Evolutionary conservation across 495 filamentous ascomycete species (phyloP).

Genomic region (Hypoxylon fragiforme): DNA sequence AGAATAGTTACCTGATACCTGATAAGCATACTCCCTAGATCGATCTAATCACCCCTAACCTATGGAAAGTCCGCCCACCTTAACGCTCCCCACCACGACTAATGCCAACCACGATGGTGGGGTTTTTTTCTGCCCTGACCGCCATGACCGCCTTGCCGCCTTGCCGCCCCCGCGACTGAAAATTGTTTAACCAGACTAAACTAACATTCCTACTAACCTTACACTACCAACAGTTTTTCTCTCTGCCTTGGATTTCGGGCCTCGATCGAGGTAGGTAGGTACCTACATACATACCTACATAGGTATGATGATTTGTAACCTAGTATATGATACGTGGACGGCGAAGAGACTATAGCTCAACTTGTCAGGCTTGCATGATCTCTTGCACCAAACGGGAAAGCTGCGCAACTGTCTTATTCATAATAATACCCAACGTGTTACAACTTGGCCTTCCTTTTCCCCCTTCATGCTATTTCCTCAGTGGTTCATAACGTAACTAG

Average conservation of each 20-base stretch:
- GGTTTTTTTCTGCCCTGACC: conserved; percentile 11
- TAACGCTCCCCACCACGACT: conserved; percentile 26
- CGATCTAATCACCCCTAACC: conserved; percentile 1
- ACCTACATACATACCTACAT: too few species aligned
- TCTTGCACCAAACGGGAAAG: background rate
- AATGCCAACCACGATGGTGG: conserved; percentile 29
- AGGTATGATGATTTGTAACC: too few species aligned
- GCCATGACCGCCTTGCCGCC: conserved; percentile 24
- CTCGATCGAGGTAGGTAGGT: too few species aligned
- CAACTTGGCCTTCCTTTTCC: too few species aligned
- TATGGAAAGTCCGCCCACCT: conserved; percentile 13
- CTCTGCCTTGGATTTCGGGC: too few species aligned
- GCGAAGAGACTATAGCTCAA: background rate
- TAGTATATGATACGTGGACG: conserved; percentile 16
- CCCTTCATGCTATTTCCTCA: background rate
- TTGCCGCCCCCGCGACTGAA: conserved; percentile 16
- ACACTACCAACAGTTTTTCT: too few species aligned
- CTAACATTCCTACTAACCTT: too few species aligned
- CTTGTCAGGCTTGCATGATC: background rate
- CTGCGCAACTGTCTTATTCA: background rate
- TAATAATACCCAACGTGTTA: background rate
- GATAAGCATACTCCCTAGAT: conserved; percentile 4
- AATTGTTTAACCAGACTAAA: too few species aligned
- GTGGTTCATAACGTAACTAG: background rate
- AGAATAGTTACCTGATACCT: too few species aligned